Conservation (phyloP, 108 stramenopile species). For the Nitzschia putrida region DNA sequence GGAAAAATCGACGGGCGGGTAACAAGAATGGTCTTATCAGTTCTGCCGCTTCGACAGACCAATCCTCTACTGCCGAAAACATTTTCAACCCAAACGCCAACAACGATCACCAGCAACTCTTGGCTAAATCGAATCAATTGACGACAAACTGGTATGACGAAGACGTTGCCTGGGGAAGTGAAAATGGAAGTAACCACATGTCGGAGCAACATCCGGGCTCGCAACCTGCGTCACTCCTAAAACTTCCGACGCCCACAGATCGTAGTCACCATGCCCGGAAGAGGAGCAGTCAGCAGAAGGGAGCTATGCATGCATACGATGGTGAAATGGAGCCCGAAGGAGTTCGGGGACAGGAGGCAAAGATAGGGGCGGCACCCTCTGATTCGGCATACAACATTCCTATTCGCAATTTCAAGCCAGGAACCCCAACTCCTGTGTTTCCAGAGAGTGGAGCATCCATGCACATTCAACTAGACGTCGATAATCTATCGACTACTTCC, state of each 20-base stretch:
- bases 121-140: conserved; percentile 13
- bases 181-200: not conserved
- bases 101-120: conserved; percentile 24
- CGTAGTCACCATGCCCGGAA: conserved; percentile 32
- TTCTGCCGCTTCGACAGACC: conserved; percentile 20
- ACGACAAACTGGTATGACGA: conserved; percentile 10
- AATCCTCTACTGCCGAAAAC: conserved; percentile 18
- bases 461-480: not conserved
- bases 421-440: not conserved
- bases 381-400: not conserved
- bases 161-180: not conserved
- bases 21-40: not conserved
- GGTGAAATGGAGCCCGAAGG: conserved; percentile 60
- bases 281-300: not conserved
- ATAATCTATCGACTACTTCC: conserved; percentile 6
- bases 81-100: conserved; percentile 16
- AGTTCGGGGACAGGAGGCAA: conserved; percentile 50
- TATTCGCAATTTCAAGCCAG: not conserved
- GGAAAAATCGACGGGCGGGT: not conserved
- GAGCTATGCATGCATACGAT: conserved; percentile 41
- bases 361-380: not conserved
- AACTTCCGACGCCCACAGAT: conserved; percentile 23
- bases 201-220: not conserved
- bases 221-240: not conserved
- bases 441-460: not conserved